A percentile compares a stretch with the other conserved stretches of the same genome.
Evolutionary conservation across 2,329 filamentous ascomycete genomes (phyloP).

Genomic region (Periglandula ipomoeae): DNA sequence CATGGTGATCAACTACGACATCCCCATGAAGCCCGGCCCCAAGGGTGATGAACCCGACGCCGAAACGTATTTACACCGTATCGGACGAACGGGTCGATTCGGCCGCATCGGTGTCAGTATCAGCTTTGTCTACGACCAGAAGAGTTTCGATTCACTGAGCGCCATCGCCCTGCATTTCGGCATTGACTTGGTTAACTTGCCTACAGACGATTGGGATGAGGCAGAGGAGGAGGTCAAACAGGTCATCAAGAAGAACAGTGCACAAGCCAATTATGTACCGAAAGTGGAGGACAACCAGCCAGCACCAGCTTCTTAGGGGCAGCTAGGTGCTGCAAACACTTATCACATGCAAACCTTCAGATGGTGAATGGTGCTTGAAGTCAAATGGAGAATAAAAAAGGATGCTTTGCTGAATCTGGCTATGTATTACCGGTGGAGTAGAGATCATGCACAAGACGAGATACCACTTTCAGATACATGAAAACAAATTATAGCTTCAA

Average conservation of each 20-base stretch:
- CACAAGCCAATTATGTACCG: constrained; percentile 44
- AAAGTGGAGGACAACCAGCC: constrained; percentile 30
- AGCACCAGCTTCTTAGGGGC: constrained; percentile 20
- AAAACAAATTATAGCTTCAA: background rate
- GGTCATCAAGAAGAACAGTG: constrained; percentile 64
- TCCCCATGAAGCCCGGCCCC: constrained; percentile 51
- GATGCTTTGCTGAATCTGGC: too few relatives aligned
- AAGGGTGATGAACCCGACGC: constrained; percentile 78
- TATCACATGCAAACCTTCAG: background rate
- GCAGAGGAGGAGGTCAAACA: constrained; percentile 76
- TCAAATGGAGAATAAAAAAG: too few relatives aligned
- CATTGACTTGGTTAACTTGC: constrained; percentile 71
- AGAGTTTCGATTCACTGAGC: constrained; percentile 69
- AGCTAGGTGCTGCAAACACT: constrained; percentile 11
- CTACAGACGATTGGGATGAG: constrained; percentile 82
- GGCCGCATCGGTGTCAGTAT: constrained; percentile 94
- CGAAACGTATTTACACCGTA: constrained; percentile 96
- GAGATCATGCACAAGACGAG: constrained; percentile 7
- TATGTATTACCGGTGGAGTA: constrained; percentile 1
- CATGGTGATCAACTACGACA: constrained; percentile 97
- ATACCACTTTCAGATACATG: constrained; percentile 6
- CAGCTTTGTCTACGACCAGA: constrained; percentile 82
- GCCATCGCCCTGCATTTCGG: constrained; percentile 73
- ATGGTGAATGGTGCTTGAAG: background rate
- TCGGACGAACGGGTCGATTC: constrained; percentile 93